phyloP scores from a whole-genome alignment of 768 basidiomycete genomes.

The Pilatotrama ljubarskyi region DNA sequence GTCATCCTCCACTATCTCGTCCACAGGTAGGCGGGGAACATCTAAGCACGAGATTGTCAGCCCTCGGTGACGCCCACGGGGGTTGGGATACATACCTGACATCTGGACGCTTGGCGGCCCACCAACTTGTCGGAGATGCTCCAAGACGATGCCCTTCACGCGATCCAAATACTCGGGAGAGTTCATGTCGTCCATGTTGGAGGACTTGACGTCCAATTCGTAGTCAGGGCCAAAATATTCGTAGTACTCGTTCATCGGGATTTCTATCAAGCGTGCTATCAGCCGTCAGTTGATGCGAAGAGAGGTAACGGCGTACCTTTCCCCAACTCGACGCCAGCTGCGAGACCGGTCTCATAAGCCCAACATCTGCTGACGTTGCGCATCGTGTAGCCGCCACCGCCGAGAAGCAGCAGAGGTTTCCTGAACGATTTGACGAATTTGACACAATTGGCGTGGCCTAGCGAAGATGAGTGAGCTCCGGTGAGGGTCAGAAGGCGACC shows the following conservation, averaged over 20 bases:
- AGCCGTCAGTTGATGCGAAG: too few species aligned
- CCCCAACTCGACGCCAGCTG: conserved; percentile 93
- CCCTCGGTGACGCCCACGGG: too few species aligned
- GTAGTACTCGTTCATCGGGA: conserved; percentile 98
- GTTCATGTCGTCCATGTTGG: conserved; percentile 95
- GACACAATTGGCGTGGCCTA: conserved; percentile 96
- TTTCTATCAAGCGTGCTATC: conserved; percentile 52
- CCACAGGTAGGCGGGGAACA: conserved; percentile 81
- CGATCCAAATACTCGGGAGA: conserved; percentile 91
- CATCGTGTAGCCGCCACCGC: conserved; percentile 98
- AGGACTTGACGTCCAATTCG: conserved; percentile 89
- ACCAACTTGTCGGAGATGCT: conserved; percentile 81
- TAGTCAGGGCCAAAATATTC: conserved; percentile 99
- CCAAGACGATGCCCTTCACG: conserved; percentile 88
- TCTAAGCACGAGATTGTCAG: conserved; percentile 53
- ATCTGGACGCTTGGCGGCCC: conserved; percentile 94
- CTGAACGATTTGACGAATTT: conserved; percentile 96
- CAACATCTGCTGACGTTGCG: conserved; percentile 95
- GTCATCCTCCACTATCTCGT: conserved; percentile 81
- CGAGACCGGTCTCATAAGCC: conserved; percentile 97
- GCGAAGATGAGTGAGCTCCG: background rate
- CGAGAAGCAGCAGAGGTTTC: conserved; percentile 89
- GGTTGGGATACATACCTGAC: conserved; percentile 55
- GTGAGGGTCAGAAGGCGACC: background rate
- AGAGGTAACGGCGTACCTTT: too few species aligned